Percentiles rank a stretch among this genome's conserved stretches.
Conservation (phyloP, 257 asterid genomes). For the Penstemon barbatus region DNA sequence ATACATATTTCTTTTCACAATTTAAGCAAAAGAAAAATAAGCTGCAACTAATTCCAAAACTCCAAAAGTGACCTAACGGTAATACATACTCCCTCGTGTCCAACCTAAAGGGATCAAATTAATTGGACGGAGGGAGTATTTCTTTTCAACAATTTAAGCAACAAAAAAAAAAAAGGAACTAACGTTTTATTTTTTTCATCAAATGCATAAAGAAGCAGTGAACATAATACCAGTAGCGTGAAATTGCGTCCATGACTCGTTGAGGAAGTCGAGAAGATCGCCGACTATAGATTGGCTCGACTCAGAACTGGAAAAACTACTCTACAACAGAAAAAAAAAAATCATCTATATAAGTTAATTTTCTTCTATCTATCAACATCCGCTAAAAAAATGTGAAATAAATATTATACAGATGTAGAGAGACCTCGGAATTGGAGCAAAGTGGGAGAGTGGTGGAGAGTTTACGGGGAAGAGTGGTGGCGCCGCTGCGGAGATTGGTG, state of each 20-base stretch:
- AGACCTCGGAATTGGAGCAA: constrained; percentile 51
- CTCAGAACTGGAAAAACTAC: constrained; percentile 36
- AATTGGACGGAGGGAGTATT: no score
- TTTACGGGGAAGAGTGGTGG: constrained; percentile 36
- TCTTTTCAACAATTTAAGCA: no score
- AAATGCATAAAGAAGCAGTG: not conserved
- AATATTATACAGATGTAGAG: constrained; percentile 4
- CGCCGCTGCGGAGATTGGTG: constrained; percentile 27
- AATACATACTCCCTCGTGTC: no score
- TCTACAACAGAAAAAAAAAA: constrained; percentile 43
- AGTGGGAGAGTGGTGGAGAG: constrained; percentile 44
- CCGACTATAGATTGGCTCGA: constrained; percentile 65
- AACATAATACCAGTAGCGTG: constrained; percentile 80
- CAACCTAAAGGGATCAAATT: no score
- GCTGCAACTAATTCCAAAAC: not conserved
- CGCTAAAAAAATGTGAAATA: not conserved
- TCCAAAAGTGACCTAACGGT: not conserved
- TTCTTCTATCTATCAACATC: not conserved
- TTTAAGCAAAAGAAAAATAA: not conserved
- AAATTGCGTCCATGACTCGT: constrained; percentile 97
- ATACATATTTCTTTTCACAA: not conserved
- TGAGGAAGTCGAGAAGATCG: constrained; percentile 87
- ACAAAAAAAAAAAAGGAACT: no score
- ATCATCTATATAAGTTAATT: not conserved
- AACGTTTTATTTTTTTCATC: not conserved